Evolutionary conservation across 768 basidiomycete species (phyloP).

Genomic region (Termitomyces sp.): DNA sequence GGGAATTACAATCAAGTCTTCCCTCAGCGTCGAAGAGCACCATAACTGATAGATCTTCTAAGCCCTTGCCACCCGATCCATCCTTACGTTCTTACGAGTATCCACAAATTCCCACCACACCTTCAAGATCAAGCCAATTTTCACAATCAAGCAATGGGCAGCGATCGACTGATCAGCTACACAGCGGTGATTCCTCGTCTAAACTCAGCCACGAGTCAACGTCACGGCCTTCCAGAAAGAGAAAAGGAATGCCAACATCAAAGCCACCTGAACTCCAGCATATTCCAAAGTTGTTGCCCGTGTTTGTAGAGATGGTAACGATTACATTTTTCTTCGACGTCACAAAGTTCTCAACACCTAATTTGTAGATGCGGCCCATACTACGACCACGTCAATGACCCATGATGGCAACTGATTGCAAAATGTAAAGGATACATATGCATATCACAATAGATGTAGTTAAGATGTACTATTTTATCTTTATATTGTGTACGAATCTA

Average conservation of each 20-base stretch:
- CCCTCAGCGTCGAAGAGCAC: constrained; percentile 35
- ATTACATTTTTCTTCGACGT: constrained; percentile 21
- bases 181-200: neutral
- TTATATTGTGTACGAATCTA: constrained; percentile 4
- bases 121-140: constrained; percentile 11
- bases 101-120: constrained; percentile 17
- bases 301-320: constrained; percentile 88
- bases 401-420: neutral
- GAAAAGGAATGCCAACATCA: constrained; percentile 41
- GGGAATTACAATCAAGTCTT: constrained; percentile 38
- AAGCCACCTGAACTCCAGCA: constrained; percentile 75
- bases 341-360: neutral
- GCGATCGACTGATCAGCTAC: neutral
- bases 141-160: neutral
- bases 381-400: constrained; percentile 31
- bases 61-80: constrained; percentile 39
- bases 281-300: constrained; percentile 78
- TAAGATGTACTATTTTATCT: constrained; percentile 4
- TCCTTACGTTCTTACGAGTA: constrained; percentile 21
- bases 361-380: constrained; percentile 39
- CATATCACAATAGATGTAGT: neutral
- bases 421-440: neutral
- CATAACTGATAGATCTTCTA: constrained; percentile 21
- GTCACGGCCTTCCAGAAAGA: constrained; percentile 23
- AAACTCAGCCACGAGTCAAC: constrained; percentile 3